These are phyloP conservation scores for Hypoxylon sp. DNA, from an alignment of 2,329 filamentous ascomycete genomes.

Conservation along the genomic window DNA sequence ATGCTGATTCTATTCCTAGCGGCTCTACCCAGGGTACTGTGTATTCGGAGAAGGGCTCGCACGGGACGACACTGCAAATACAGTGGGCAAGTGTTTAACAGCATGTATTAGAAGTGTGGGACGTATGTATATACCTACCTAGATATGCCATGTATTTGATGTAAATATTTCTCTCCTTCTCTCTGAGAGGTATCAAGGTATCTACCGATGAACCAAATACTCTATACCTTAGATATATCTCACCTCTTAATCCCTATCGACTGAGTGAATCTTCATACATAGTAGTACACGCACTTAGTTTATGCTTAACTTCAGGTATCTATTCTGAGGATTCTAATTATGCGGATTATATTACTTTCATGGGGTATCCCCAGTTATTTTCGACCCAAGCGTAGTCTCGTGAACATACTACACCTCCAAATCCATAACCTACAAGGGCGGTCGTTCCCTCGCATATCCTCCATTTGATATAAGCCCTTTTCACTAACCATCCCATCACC, in stretches of 20 bases:
- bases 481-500: background rate
- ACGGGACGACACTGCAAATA: slow-evolving; percentile 43
- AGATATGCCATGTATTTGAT: slow-evolving; percentile 8
- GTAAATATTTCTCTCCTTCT: slow-evolving; percentile 14
- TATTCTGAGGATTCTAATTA: background rate
- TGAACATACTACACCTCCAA: background rate
- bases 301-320: background rate
- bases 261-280: background rate
- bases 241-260: no score
- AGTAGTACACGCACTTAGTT: background rate
- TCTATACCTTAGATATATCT: no score
- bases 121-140: background rate
- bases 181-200: background rate
- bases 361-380: background rate
- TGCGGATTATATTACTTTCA: background rate
- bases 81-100: slow-evolving; percentile 41
- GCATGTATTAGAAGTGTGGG: background rate
- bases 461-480: background rate
- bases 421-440: background rate
- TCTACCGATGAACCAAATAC: no score
- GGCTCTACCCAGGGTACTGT: slow-evolving; percentile 47
- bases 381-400: background rate
- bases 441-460: background rate
- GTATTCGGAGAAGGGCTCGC: slow-evolving; percentile 40
- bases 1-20: slow-evolving; percentile 43